phyloP scores from a whole-genome alignment of 2,329 filamentous ascomycete species.

The Ustulina deusta region DNA sequence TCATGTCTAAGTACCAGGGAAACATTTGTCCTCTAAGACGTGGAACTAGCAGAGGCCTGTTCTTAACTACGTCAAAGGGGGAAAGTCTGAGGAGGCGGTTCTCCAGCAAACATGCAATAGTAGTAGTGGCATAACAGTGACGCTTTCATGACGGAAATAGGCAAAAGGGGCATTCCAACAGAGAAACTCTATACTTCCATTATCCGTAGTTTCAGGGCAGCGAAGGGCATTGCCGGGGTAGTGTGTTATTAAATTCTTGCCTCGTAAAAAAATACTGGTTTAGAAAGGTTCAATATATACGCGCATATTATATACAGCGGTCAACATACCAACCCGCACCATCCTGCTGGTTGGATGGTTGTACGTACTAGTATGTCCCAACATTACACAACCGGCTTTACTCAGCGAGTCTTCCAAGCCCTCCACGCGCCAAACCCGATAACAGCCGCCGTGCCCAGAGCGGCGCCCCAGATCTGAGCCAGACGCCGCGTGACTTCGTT shows the following conservation, averaged over 20 bases:
- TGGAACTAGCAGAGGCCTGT: neutral
- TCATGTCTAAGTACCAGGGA: too few species aligned
- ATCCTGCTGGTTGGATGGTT: neutral
- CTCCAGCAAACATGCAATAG: neutral
- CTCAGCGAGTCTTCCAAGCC: constrained; percentile 30
- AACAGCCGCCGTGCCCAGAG: constrained; percentile 17
- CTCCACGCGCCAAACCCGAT: constrained; percentile 30
- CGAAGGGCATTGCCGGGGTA: neutral
- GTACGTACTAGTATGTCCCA: neutral
- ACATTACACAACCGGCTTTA: neutral
- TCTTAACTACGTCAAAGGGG: too few species aligned
- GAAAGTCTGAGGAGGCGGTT: too few species aligned
- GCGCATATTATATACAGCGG: neutral
- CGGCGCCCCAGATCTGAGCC: constrained; percentile 35
- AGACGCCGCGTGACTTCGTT: constrained; percentile 28
- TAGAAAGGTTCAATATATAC: neutral
- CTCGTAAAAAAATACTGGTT: neutral
- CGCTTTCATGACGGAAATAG: neutral
- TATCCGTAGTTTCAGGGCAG: neutral
- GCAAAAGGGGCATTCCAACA: neutral
- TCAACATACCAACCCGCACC: neutral
- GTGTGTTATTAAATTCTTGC: neutral
- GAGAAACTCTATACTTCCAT: neutral
- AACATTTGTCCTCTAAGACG: neutral
- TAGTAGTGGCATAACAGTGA: too few species aligned